Percentiles rank a stretch among this genome's conserved stretches.
Conservation (phyloP, 345 rosid species). For the Citrus inodora region DNA sequence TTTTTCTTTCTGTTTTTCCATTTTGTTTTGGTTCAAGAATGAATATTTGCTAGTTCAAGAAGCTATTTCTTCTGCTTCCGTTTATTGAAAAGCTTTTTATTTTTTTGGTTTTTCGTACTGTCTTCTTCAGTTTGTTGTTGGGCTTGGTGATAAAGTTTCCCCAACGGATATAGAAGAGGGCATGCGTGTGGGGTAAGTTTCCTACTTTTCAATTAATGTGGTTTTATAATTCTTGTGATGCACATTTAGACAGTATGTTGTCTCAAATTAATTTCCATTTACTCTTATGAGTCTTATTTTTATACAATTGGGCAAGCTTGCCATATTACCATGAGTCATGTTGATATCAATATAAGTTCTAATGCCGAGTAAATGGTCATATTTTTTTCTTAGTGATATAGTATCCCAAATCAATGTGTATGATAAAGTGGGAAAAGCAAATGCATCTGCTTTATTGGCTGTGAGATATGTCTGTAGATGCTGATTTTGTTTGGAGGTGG, state of each 20-base stretch:
- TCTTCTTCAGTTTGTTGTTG: slow-evolving; percentile 79
- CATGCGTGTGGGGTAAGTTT: slow-evolving; percentile 93
- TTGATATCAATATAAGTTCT: background rate
- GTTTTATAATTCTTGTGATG: background rate
- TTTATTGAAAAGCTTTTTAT: background rate
- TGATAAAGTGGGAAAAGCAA: background rate
- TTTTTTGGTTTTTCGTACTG: no score
- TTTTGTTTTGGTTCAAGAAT: background rate
- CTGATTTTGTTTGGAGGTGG: background rate
- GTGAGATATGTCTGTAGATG: background rate
- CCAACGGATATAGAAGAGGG: slow-evolving; percentile 98
- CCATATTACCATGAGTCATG: background rate
- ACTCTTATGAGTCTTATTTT: background rate
- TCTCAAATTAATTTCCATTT: background rate
- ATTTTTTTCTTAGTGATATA: background rate
- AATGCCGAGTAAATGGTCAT: background rate
- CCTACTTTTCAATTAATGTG: background rate
- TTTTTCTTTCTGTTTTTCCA: background rate
- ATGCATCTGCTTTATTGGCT: background rate
- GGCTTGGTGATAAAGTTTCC: slow-evolving; percentile 96
- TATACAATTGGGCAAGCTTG: background rate
- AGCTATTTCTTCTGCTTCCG: background rate
- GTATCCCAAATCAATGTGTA: background rate
- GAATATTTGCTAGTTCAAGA: background rate
- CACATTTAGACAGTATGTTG: background rate